phyloP scores from a whole-genome alignment of 169 alveolate genomes.

The Plasmodium ovale region DNA sequence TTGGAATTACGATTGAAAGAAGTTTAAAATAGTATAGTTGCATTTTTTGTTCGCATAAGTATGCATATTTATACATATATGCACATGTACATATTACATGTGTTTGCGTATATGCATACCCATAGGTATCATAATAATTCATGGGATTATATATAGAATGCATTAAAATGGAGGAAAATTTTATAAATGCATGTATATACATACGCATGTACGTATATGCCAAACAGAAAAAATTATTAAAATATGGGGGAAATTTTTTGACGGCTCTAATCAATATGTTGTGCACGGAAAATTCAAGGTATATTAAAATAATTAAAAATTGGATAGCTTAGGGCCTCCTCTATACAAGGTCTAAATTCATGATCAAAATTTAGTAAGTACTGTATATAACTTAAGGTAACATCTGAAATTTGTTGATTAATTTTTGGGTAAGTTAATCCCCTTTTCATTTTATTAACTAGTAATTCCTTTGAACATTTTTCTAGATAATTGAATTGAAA shows the following conservation, averaged over 20 bases:
- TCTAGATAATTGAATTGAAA: slow-evolving; percentile 78
- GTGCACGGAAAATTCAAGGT: slow-evolving; percentile 5
- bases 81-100: background rate
- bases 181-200: no score
- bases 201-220: background rate
- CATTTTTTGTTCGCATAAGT: background rate
- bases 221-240: slow-evolving; percentile 12
- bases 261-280: background rate
- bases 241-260: no score
- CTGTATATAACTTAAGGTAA: slow-evolving; percentile 76
- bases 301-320: slow-evolving; percentile 62
- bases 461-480: slow-evolving; percentile 77
- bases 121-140: no score
- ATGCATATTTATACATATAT: background rate
- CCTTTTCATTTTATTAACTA: slow-evolving; percentile 77
- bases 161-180: background rate
- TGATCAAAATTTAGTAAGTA: slow-evolving; percentile 79
- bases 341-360: slow-evolving; percentile 75
- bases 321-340: slow-evolving; percentile 79
- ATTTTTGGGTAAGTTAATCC: slow-evolving; percentile 72
- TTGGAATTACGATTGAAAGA: background rate
- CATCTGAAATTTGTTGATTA: slow-evolving; percentile 74
- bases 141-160: no score
- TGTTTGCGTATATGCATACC: no score
- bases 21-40: background rate